Evolutionary conservation across 805 yeast species (phyloP).

Genomic region (Cyberlindnera euphorbiiphila): DNA sequence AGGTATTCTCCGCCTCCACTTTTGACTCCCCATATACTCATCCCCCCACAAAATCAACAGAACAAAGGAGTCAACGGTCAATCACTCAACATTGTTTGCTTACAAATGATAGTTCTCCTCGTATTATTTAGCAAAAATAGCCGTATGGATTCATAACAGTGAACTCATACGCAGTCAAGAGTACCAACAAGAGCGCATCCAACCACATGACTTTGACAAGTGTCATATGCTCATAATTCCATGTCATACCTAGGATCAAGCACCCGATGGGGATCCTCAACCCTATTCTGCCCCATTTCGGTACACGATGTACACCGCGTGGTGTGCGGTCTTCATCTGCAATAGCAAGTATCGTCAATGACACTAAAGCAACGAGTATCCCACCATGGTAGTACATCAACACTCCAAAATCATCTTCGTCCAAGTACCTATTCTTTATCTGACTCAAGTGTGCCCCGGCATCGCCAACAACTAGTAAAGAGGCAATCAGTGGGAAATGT

Average conservation of each 20-base stretch:
- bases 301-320: slow-evolving; percentile 28
- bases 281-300: slow-evolving; percentile 37
- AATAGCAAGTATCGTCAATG: slow-evolving; percentile 39
- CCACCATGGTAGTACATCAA: slow-evolving; percentile 53
- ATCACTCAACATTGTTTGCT: too few species aligned
- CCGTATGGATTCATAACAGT: slow-evolving; percentile 27
- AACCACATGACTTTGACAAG: slow-evolving; percentile 41
- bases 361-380: slow-evolving; percentile 39
- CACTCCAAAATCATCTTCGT: slow-evolving; percentile 36
- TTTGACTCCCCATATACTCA: too few species aligned
- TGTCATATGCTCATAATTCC: slow-evolving; percentile 35
- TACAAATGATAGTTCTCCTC: not conserved
- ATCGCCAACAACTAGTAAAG: slow-evolving; percentile 54
- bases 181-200: slow-evolving; percentile 32
- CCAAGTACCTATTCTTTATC: slow-evolving; percentile 27
- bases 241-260: slow-evolving; percentile 38
- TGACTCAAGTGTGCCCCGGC: slow-evolving; percentile 48
- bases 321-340: slow-evolving; percentile 44
- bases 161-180: slow-evolving; percentile 38
- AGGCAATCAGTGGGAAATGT: slow-evolving; percentile 50
- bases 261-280: slow-evolving; percentile 40
- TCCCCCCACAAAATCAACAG: too few species aligned
- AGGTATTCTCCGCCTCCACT: too few species aligned
- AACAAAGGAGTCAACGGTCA: too few species aligned
- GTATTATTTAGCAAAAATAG: not conserved